phyloP scores from a whole-genome alignment of 768 basidiomycete species.

The Amanita muscaria region DNA sequence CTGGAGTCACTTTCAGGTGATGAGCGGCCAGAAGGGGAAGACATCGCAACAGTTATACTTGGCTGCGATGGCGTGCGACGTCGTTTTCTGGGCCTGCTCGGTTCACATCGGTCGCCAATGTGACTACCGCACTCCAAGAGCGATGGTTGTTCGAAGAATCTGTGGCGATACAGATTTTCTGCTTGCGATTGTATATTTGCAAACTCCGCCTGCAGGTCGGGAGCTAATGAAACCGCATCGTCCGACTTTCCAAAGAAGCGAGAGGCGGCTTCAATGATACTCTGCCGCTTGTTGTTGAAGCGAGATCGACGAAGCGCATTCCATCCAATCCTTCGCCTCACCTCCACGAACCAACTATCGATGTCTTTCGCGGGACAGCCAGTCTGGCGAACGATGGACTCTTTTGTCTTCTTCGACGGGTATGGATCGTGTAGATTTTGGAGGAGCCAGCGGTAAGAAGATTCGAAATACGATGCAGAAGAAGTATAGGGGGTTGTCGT shows the following conservation, averaged over 20 bases:
- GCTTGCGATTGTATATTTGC: conserved; percentile 14
- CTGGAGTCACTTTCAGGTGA: conserved; percentile 8
- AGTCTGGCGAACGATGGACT: conserved; percentile 18
- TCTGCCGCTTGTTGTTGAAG: conserved; percentile 24
- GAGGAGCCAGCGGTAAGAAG: conserved; percentile 34
- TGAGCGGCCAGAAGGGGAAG: too few species aligned
- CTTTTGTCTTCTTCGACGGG: conserved; percentile 27
- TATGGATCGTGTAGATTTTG: conserved; percentile 45
- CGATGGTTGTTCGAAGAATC: conserved; percentile 9
- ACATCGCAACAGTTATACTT: too few species aligned
- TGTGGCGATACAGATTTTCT: conserved; percentile 15
- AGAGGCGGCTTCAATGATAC: conserved; percentile 30
- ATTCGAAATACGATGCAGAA: conserved; percentile 20
- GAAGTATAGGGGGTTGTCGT: background rate
- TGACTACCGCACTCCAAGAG: conserved; percentile 19
- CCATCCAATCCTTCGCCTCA: conserved; percentile 47
- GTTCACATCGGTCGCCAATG: too few species aligned
- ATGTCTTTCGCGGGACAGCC: conserved; percentile 22
- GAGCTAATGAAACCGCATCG: conserved; percentile 5
- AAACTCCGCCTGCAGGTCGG: conserved; percentile 16
- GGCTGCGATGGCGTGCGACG: conserved; percentile 6
- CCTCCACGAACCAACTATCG: conserved; percentile 39
- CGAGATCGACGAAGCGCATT: conserved; percentile 26
- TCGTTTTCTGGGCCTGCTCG: too few species aligned
- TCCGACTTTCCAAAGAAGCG: conserved; percentile 18